Evolutionary conservation across 345 rosid genomes (phyloP), one percentile per base, ranked within the genome.

Genomic region (Aegle marmelos): DNA sequence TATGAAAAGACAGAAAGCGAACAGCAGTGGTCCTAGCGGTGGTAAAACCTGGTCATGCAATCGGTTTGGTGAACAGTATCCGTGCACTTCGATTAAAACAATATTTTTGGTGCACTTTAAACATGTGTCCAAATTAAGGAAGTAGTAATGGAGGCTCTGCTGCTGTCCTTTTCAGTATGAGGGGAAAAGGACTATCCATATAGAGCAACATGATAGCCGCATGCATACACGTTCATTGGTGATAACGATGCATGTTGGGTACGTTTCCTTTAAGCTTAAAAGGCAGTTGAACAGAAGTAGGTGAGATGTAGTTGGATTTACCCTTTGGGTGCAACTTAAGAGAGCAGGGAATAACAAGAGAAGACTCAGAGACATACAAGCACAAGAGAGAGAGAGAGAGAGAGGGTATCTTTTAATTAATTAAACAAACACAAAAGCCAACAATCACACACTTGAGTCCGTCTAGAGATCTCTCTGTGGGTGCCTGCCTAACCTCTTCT

Each of bases 221-320:
- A 34, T 58, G 27, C 24, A 25, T 2, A 13, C 22, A 45, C 34
- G 31, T 57, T 61, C 82, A 34, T 84, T 65, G 88, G 81, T 76
- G 82, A 81, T 83, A 81, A 86, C 84, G 86, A 83, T 67, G 80
- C 68, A 70, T 76, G 74, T 41, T 24, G 83, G 84, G 74, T 77
- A 81, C 86, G 91, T 78, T 80, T 76, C 75, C 80, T 41, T 67
- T 39, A 63, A 59, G 1, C 73, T 80, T 63, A 53, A 67, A 75
- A 71, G 87, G 90, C 91, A 87, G 93, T 88, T 92, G 90, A 89
- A 87, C 91, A 70, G 82, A 87, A 88, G 88, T 89, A 74, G 94
- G 84, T 90, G 90, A 81, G 82, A 86, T 87, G 80, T 89, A 68
- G 92, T 87, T 89, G 92, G 87, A 79, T 87, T 86, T 79, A 83